phyloP scores from a whole-genome alignment of 345 rosid species.

The Heritiera littoralis region DNA sequence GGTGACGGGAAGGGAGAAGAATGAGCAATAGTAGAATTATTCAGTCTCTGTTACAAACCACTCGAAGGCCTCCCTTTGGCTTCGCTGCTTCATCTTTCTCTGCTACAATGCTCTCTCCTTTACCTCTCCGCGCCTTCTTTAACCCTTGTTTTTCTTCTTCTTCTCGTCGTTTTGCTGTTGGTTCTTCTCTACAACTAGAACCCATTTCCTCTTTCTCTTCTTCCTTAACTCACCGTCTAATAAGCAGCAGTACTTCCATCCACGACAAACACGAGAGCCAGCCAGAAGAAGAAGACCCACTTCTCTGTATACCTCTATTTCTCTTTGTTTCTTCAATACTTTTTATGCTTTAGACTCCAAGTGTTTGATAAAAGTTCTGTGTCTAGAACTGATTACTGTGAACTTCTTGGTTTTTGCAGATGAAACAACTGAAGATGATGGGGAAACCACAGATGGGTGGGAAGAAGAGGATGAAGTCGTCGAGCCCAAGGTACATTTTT shows the following conservation, averaged over 20 bases:
- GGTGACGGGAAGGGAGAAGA: neutral
- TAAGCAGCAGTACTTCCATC: neutral
- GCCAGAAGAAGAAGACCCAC: neutral
- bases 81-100: constrained; percentile 9
- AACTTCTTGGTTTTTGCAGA: too few species aligned
- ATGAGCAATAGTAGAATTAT: constrained; percentile 16
- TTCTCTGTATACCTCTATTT: too few species aligned
- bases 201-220: neutral
- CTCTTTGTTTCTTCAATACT: too few species aligned
- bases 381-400: too few species aligned
- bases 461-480: constrained; percentile 74
- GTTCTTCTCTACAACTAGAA: neutral
- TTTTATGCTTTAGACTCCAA: too few species aligned
- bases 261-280: neutral
- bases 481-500: constrained; percentile 53
- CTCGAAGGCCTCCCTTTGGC: neutral
- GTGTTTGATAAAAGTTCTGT: too few species aligned
- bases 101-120: neutral
- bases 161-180: neutral
- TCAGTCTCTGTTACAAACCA: constrained; percentile 13
- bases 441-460: constrained; percentile 61
- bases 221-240: neutral
- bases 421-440: constrained; percentile 40
- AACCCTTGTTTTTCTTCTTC: neutral
- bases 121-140: neutral